These are phyloP conservation scores for Raffaelea arxii DNA, from an alignment of 2,329 filamentous ascomycete genomes.

Conservation along the genomic window DNA sequence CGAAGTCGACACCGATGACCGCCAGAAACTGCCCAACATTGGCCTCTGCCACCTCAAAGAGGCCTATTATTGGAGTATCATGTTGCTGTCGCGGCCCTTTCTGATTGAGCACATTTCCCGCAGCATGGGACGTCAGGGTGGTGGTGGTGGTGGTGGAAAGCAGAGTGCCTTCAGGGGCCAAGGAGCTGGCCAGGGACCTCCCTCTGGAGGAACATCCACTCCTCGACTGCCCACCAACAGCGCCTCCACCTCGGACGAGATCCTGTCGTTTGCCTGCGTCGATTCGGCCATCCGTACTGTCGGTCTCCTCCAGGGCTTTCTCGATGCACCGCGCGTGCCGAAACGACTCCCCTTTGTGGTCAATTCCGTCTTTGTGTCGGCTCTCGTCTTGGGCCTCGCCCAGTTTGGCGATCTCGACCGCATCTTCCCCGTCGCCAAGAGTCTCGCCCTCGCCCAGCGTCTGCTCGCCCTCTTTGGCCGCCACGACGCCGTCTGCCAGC, in stretches of 20 bases:
- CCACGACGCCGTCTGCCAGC: constrained; percentile 15
- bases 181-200: too few species aligned
- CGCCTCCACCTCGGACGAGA: constrained; percentile 12
- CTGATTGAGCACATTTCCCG: constrained; percentile 18
- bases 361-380: constrained; percentile 34
- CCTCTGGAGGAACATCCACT: too few species aligned
- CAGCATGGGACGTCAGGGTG: not conserved
- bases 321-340: constrained; percentile 23
- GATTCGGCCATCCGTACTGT: constrained; percentile 26
- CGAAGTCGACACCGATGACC: constrained; percentile 5
- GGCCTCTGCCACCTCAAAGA: constrained; percentile 23
- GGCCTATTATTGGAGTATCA: constrained; percentile 28
- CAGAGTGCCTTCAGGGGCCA: too few species aligned
- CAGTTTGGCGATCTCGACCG: constrained; percentile 33
- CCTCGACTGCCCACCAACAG: too few species aligned
- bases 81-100: constrained; percentile 26
- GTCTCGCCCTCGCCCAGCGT: constrained; percentile 13
- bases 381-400: constrained; percentile 32
- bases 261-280: constrained; percentile 23
- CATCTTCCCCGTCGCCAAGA: constrained; percentile 20
- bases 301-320: constrained; percentile 26
- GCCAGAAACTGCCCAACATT: constrained; percentile 15
- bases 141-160: too few species aligned
- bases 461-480: constrained; percentile 16
- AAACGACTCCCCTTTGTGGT: constrained; percentile 33